Evolutionary conservation across 2,329 filamentous ascomycete species (phyloP).

Genomic region (Colletotrichum simmondsii): DNA sequence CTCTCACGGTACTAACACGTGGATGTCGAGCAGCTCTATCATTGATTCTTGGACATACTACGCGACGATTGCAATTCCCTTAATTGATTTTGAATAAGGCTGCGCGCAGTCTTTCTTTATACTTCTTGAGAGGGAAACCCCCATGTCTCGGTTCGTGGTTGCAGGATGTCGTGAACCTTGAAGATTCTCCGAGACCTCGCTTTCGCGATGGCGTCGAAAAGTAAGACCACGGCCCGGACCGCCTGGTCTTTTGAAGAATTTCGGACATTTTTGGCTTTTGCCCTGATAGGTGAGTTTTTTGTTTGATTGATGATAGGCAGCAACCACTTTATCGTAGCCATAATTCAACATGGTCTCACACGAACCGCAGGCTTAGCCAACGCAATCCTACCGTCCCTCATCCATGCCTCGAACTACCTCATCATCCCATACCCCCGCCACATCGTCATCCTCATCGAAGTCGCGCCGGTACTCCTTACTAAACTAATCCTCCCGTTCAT

Average conservation of each 20-base stretch:
- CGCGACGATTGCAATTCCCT: not conserved
- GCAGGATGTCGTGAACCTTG: not conserved
- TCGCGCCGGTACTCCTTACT: slow-evolving; percentile 41
- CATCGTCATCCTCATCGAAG: slow-evolving; percentile 45
- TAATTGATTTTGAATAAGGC: not conserved
- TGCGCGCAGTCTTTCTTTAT: too few relatives aligned
- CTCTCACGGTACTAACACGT: slow-evolving; percentile 4
- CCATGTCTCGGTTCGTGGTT: not conserved
- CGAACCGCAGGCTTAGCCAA: slow-evolving; percentile 43
- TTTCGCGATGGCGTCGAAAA: slow-evolving; percentile 12
- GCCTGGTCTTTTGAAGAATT: not conserved
- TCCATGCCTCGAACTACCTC: slow-evolving; percentile 47
- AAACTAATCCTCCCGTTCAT: slow-evolving; percentile 43
- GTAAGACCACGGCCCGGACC: not conserved
- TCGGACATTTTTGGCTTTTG: slow-evolving; percentile 21
- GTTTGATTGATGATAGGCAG: not conserved
- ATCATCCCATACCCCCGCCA: slow-evolving; percentile 47
- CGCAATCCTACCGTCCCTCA: slow-evolving; percentile 42
- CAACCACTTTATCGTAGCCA: not conserved
- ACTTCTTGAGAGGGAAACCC: not conserved
- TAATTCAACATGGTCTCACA: not conserved
- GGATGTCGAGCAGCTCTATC: not conserved
- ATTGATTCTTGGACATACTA: not conserved
- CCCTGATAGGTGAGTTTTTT: slow-evolving; percentile 13
- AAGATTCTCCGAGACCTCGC: not conserved